Evolutionary conservation across 2,329 filamentous ascomycete species (phyloP).

Genomic region (Cercospora nicotianae): DNA sequence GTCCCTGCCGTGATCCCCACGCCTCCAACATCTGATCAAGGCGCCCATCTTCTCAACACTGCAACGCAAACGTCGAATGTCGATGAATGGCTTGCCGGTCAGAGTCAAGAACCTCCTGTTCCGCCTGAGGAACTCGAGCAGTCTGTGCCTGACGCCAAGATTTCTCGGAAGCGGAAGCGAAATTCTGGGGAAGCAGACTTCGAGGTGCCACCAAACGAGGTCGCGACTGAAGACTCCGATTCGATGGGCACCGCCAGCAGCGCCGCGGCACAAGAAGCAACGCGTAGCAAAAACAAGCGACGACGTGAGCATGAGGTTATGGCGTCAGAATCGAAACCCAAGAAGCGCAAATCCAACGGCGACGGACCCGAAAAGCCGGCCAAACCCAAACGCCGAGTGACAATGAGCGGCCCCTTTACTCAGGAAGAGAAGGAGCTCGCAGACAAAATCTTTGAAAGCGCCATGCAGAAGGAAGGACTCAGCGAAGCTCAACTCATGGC

Average conservation of each 20-base stretch:
- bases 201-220: conserved; percentile 6
- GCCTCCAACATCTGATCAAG: conserved; percentile 15
- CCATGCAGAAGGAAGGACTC: conserved; percentile 21
- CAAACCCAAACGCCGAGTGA: conserved; percentile 4
- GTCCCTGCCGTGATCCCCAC: conserved; percentile 9
- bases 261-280: conserved; percentile 12
- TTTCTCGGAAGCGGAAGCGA: conserved; percentile 21
- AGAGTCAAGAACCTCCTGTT: conserved; percentile 14
- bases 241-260: conserved; percentile 5
- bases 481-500: conserved; percentile 26
- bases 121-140: conserved; percentile 11
- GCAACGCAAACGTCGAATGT: conserved; percentile 6
- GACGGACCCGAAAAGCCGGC: neutral
- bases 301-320: neutral
- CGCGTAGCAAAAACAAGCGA: neutral
- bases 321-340: neutral
- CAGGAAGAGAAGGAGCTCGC: conserved; percentile 30
- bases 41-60: neutral
- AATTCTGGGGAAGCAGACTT: conserved; percentile 23
- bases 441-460: conserved; percentile 32
- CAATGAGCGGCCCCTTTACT: conserved; percentile 21
- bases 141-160: conserved; percentile 5
- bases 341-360: conserved; percentile 1
- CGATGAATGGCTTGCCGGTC: conserved; percentile 14
- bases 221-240: conserved; percentile 12